Conservation (phyloP, 2,329 filamentous ascomycete species). For the Cladophialophora yegresii region DNA sequence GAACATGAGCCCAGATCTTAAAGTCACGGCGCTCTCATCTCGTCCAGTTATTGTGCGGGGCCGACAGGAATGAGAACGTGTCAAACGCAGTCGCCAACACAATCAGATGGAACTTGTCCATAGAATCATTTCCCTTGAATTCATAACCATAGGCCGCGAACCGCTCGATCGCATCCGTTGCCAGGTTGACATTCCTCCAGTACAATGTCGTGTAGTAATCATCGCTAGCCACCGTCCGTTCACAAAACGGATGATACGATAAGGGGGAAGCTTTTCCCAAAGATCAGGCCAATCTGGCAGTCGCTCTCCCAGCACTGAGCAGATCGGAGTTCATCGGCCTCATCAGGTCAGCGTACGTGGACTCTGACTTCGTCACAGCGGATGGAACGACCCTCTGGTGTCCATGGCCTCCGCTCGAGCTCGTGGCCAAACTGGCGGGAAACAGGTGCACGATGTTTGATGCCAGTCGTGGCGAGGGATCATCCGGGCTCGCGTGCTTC, state of each 20-base stretch:
- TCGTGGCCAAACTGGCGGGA: constrained; percentile 55
- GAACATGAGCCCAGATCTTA: constrained; percentile 57
- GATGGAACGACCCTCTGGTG: constrained; percentile 49
- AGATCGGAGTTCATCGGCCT: constrained; percentile 42
- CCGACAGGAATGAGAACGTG: constrained; percentile 60
- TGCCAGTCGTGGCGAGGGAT: constrained; percentile 56
- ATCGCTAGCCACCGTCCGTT: constrained; percentile 54
- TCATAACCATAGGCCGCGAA: constrained; percentile 53
- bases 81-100: constrained; percentile 62
- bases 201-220: constrained; percentile 58
- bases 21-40: constrained; percentile 46
- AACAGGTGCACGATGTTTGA: constrained; percentile 50
- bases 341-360: constrained; percentile 46
- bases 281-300: constrained; percentile 54
- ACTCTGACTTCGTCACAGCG: constrained; percentile 46
- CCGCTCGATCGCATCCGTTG: constrained; percentile 52
- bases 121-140: constrained; percentile 46
- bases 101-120: constrained; percentile 57
- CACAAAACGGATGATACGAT: constrained; percentile 52
- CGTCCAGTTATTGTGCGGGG: constrained; percentile 56
- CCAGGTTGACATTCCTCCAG: constrained; percentile 52
- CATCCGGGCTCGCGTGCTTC: constrained; percentile 62
- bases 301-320: constrained; percentile 51
- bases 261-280: constrained; percentile 57
- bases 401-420: constrained; percentile 49